phyloP scores from a whole-genome alignment of 2,329 filamentous ascomycete genomes.

The Ilyonectria sp. region DNA sequence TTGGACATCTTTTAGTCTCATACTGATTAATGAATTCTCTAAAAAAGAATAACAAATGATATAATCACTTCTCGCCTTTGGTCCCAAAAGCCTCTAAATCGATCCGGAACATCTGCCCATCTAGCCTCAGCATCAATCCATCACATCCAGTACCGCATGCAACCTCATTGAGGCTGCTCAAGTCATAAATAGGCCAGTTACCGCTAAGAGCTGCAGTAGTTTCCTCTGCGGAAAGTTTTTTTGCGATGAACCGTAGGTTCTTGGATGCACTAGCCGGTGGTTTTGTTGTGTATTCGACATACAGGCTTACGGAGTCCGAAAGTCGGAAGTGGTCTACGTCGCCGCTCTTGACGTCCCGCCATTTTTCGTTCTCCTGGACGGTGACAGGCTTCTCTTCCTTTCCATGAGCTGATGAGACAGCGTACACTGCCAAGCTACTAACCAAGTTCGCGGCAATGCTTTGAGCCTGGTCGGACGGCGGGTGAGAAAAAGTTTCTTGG shows the following conservation, averaged over 20 bases:
- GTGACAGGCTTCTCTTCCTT: neutral
- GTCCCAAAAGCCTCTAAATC: conserved; percentile 2
- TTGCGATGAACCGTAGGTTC: conserved; percentile 18
- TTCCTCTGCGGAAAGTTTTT: conserved; percentile 25
- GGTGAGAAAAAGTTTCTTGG: neutral
- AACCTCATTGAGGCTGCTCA: conserved; percentile 11
- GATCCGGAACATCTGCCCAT: conserved; percentile 3
- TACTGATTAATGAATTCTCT: too few relatives aligned
- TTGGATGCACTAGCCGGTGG: conserved; percentile 3
- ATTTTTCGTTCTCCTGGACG: neutral
- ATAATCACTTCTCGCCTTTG: neutral
- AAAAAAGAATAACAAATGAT: neutral
- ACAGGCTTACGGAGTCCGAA: conserved; percentile 18
- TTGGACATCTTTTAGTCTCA: too few relatives aligned
- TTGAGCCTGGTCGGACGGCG: neutral
- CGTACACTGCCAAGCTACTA: too few relatives aligned
- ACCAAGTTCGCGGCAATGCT: neutral
- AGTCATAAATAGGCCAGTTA: conserved; percentile 5
- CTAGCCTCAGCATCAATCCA: conserved; percentile 2
- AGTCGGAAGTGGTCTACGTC: conserved; percentile 13
- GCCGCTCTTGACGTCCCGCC: conserved; percentile 25
- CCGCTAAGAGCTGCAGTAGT: neutral
- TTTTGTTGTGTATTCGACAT: conserved; percentile 34
- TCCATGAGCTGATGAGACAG: neutral
- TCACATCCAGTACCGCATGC: neutral